Base-by-base conservation (phyloP, 179 eudicot genomes). In the Spergularia azorica region DNA sequence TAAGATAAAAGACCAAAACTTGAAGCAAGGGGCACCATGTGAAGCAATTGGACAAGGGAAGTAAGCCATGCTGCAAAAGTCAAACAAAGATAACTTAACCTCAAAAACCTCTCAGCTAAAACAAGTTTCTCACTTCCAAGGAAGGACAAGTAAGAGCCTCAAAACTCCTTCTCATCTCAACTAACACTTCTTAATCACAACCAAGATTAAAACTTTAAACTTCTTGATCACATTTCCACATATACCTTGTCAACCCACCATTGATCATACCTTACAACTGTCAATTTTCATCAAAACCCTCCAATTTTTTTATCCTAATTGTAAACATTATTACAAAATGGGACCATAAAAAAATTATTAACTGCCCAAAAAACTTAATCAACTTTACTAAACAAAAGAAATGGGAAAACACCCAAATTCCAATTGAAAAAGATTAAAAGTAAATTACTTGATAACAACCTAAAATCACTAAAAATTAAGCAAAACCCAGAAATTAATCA, bases 41-140 rank as follows among this genome's bases (percentile, higher is more conserved):
- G 65, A 64, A 58, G 58, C 43, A 77, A 16, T 60, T 73, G 78
- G 55, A 46, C 77, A 81, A 72, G 66, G 71, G 70, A 79, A 66
- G 62, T 36, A 58, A 52, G 12, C 62, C 69, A 72, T 52, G 75
- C 60, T 43, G n/a, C 60, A 79, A 79, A 59, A 79, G 81, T 79
- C 81, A 77, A 79, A 79, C 77, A 75, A 36, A 54, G 72, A 36
- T 75, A 60, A 62, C 82, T 79, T 74, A 61, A 79, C 65, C 78
- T 32, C 68, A 73, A 62, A 66, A 73, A 68, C 78, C 58, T 76
- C 62, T 46, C 52, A 67, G 26, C 51, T 46, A 64, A 55, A 72
- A 65, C 77, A 66, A 70, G 78, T 67, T 56, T 79, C 56, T 74
- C 36, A 68, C 60, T 79, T 79, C 46, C 59, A 79, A 73, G 81